These are phyloP conservation scores for Xylariales sp. DNA, from an alignment of 2,329 filamentous ascomycete genomes.

Conservation along the genomic window DNA sequence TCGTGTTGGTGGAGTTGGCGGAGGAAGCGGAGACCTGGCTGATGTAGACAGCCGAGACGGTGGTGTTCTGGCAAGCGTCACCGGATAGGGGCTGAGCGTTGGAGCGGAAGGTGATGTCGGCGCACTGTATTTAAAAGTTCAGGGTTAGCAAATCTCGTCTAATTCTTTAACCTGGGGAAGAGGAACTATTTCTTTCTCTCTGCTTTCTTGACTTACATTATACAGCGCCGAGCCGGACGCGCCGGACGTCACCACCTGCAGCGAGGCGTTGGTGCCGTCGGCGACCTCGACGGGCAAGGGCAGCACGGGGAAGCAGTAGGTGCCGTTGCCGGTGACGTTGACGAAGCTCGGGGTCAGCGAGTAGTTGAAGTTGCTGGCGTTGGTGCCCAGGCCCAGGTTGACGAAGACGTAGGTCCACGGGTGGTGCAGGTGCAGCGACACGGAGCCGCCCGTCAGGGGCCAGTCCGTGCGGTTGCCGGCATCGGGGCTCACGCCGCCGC, in stretches of 20 bases:
- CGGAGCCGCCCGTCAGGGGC: slow-evolving; percentile 44
- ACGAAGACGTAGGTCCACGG: slow-evolving; percentile 48
- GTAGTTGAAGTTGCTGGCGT: slow-evolving; percentile 63
- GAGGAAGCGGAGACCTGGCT: slow-evolving; percentile 11
- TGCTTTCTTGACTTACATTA: slow-evolving; percentile 51
- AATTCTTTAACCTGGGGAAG: no score
- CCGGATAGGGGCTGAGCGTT: slow-evolving; percentile 39
- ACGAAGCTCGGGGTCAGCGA: slow-evolving; percentile 56
- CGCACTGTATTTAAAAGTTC: no score
- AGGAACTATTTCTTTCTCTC: no score
- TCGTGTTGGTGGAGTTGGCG: neutral
- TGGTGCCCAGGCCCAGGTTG: slow-evolving; percentile 46
- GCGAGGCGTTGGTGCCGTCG: slow-evolving; percentile 59
- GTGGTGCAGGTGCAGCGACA: slow-evolving; percentile 47
- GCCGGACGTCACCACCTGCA: slow-evolving; percentile 66
- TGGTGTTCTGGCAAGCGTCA: slow-evolving; percentile 54
- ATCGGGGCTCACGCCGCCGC: slow-evolving; percentile 42
- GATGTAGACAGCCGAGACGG: slow-evolving; percentile 38
- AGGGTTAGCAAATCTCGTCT: no score
- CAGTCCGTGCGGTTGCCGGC: slow-evolving; percentile 46
- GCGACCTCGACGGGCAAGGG: slow-evolving; percentile 45
- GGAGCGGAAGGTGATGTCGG: slow-evolving; percentile 65
- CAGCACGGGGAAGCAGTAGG: slow-evolving; percentile 62
- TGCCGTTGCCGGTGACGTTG: slow-evolving; percentile 56
- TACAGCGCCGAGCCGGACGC: slow-evolving; percentile 59